Evolutionary conservation across 2,329 filamentous ascomycete species (phyloP), one percentile per base, ranked within the genome.

Genomic region (Microdochium bolleyi): DNA sequence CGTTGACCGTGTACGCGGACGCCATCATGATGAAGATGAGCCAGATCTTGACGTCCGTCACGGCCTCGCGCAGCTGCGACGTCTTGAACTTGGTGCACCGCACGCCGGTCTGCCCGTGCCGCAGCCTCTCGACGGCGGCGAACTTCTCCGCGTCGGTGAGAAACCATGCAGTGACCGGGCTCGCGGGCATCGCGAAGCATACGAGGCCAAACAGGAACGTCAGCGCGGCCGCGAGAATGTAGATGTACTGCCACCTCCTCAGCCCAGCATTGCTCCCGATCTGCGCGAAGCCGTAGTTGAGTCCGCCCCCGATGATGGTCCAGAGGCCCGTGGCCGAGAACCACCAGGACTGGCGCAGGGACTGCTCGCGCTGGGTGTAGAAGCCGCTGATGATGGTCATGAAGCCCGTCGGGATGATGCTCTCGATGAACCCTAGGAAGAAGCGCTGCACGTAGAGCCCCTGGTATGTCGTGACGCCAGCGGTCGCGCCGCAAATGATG

Each of bases 281-380:
- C 64, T 86, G 83, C 0, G 80, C 83, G 61, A 87, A 87, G 2
- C 76, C 85, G 62, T 87, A 88, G 67, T 86, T 87, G 50, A 87
- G 67, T 0, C 73, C 78, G 9, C 83, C 77, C 5, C 84, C 84
- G 51, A 86, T 72, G 52, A 87, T 78, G 22, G 82, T 85, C 58
- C 79, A 83, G 53, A 81, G 75, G 7, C 80, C 81, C 0, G 75
- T 79, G 14, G 69, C 67, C 9, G 78, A 83, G 62, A 85, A 86
- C 84, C 84, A 88, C 78, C 80, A 84, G 56, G 77, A 80, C 65
- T 87, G 84, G 1, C 84, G 74, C 49, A 85, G 66, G 0, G 80
- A 72, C 65, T 88, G 84, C 64, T 88, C 84, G 4, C 70, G 58
- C 60, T 87, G 84, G 0, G 83, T 87, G 63, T 87, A 88, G 61